Percentiles rank a stretch among this genome's conserved stretches.
These are phyloP conservation scores for Patellifolia procumbens DNA, from an alignment of 179 eudicot genomes.

Conservation along the genomic window DNA sequence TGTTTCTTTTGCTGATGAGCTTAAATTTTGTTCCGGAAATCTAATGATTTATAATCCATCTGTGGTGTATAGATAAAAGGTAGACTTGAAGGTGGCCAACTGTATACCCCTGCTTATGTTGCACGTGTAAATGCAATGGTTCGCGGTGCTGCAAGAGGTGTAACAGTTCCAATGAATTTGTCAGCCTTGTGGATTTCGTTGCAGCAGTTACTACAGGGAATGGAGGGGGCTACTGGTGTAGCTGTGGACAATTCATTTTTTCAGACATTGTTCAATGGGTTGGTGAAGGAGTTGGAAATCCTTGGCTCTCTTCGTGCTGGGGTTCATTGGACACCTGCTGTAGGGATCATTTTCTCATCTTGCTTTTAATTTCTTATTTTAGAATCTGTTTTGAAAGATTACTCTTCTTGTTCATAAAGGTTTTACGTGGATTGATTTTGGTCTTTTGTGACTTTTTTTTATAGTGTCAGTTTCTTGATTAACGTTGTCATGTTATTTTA, in stretches of 20 bases:
- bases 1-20: background rate
- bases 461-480: constrained; percentile 12
- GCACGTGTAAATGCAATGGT: constrained; percentile 92
- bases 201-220: constrained; percentile 79
- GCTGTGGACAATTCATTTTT: constrained; percentile 89
- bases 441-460: background rate
- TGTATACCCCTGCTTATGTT: constrained; percentile 96
- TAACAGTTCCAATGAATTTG: constrained; percentile 85
- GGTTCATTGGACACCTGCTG: constrained; percentile 96
- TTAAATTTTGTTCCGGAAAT: background rate
- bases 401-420: background rate
- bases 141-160: constrained; percentile 91
- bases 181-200: constrained; percentile 83
- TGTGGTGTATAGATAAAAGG: constrained; percentile 64
- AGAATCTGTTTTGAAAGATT: background rate
- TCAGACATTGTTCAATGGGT: constrained; percentile 77
- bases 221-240: constrained; percentile 89
- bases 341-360: constrained; percentile 35
- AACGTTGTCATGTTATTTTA: constrained; percentile 15
- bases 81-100: constrained; percentile 96
- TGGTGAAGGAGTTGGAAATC: constrained; percentile 79
- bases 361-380: background rate
- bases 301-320: constrained; percentile 98
- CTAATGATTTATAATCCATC: background rate
- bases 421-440: background rate